Evolutionary conservation across 495 filamentous ascomycete species (phyloP).

Genomic region (Talaromyces adpressus): DNA sequence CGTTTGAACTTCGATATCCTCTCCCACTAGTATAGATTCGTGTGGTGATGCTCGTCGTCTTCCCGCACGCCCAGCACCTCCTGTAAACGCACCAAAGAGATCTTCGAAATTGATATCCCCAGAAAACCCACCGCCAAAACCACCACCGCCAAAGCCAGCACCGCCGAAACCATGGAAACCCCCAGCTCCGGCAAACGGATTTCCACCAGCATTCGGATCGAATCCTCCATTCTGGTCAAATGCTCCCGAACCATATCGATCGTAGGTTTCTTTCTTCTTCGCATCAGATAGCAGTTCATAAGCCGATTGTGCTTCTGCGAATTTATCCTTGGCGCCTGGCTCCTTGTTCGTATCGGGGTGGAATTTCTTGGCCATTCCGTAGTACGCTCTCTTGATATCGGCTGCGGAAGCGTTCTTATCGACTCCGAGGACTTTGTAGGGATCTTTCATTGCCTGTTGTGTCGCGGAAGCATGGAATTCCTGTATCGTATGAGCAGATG

Average conservation of each 20-base stretch:
- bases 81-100: conserved; percentile 81
- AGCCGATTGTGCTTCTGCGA: conserved; percentile 80
- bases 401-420: conserved; percentile 66
- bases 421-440: conserved; percentile 83
- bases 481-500: conserved; percentile 32
- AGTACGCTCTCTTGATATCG: conserved; percentile 98
- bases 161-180: conserved; percentile 48
- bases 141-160: conserved; percentile 44
- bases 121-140: conserved; percentile 57
- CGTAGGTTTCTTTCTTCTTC: conserved; percentile 85
- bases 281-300: conserved; percentile 90
- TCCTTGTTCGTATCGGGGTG: conserved; percentile 99
- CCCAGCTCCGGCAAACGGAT: conserved; percentile 53
- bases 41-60: conserved; percentile 48
- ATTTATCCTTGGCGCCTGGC: conserved; percentile 81
- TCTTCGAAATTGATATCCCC: conserved; percentile 91
- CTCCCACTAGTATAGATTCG: conserved; percentile 73
- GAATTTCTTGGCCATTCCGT: conserved; percentile 94
- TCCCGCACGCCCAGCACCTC: conserved; percentile 51
- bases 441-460: conserved; percentile 62
- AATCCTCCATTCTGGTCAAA: conserved; percentile 75
- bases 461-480: conserved; percentile 67
- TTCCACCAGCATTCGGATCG: conserved; percentile 59
- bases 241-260: conserved; percentile 79
- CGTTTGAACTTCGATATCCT: conserved; percentile 89